These are phyloP conservation scores for Daedaleopsis sinensis DNA, from an alignment of 768 basidiomycete species.

Conservation along the genomic window DNA sequence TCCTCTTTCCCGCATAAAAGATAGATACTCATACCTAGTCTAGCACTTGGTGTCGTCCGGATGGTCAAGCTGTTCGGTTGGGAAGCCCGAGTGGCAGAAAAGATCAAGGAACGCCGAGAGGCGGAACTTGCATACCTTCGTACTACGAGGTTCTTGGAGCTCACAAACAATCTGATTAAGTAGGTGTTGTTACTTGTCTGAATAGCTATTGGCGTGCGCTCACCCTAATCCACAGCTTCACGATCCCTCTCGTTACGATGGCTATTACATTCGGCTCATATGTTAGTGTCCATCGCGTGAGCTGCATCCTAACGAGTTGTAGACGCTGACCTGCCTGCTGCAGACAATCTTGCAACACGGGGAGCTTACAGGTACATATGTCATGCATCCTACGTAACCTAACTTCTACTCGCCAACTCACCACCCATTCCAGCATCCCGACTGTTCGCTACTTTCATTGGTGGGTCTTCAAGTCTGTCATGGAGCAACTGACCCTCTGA, in stretches of 20 bases:
- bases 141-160: constrained; percentile 52
- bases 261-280: constrained; percentile 63
- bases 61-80: constrained; percentile 54
- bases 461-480: constrained; percentile 15
- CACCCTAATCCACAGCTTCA: constrained; percentile 40
- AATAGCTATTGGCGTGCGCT: neutral
- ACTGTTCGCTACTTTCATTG: constrained; percentile 39
- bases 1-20: no score
- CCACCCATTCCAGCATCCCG: constrained; percentile 27
- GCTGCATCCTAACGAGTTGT: neutral
- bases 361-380: constrained; percentile 34
- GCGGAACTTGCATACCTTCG: constrained; percentile 60
- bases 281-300: constrained; percentile 35
- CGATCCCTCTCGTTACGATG: constrained; percentile 70
- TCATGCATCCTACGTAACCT: neutral
- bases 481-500: constrained; percentile 45
- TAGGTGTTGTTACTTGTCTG: constrained; percentile 26
- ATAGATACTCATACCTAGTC: constrained; percentile 20
- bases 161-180: constrained; percentile 49
- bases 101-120: constrained; percentile 59
- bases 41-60: constrained; percentile 42
- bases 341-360: constrained; percentile 42
- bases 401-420: no score
- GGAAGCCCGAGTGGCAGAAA: constrained; percentile 49
- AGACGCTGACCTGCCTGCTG: neutral